Conservation (phyloP, 768 basidiomycete genomes). For the Mycena venus region DNA sequence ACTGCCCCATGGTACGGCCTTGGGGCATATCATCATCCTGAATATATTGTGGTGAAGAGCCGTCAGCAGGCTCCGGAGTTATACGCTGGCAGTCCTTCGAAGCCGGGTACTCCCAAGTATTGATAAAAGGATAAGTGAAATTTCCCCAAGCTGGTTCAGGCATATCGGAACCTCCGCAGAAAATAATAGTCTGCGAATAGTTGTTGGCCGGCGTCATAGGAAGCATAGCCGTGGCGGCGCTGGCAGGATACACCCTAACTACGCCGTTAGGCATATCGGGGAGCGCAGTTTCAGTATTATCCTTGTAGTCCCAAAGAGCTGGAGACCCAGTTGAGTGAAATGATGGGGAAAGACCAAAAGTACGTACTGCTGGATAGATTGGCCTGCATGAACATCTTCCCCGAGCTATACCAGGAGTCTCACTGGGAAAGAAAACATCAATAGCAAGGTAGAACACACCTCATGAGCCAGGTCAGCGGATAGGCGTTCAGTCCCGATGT, state of each 20-base stretch:
- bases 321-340: conserved; percentile 23
- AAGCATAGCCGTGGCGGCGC: conserved; percentile 87
- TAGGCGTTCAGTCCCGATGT: conserved; percentile 87
- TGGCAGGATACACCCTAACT: conserved; percentile 56
- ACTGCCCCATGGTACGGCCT: conserved; percentile 94
- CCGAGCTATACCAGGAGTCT: conserved; percentile 65
- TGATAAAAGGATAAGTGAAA: conserved; percentile 78
- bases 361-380: conserved; percentile 80
- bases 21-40: conserved; percentile 84
- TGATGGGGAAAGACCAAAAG: conserved; percentile 1
- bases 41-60: conserved; percentile 68
- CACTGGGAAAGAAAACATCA: not conserved
- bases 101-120: conserved; percentile 81
- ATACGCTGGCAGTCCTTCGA: conserved; percentile 85
- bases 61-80: conserved; percentile 86
- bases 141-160: conserved; percentile 80
- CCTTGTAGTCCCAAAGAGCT: conserved; percentile 66
- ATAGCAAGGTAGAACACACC: not conserved
- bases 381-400: conserved; percentile 86
- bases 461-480: conserved; percentile 78
- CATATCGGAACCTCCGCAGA: conserved; percentile 90
- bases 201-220: conserved; percentile 93
- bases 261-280: conserved; percentile 82
- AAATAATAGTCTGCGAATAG: conserved; percentile 86
- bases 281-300: conserved; percentile 70